Evolutionary conservation across 148 eudicot species (phyloP).

Genomic region (Vaccinium macrocarpon): DNA sequence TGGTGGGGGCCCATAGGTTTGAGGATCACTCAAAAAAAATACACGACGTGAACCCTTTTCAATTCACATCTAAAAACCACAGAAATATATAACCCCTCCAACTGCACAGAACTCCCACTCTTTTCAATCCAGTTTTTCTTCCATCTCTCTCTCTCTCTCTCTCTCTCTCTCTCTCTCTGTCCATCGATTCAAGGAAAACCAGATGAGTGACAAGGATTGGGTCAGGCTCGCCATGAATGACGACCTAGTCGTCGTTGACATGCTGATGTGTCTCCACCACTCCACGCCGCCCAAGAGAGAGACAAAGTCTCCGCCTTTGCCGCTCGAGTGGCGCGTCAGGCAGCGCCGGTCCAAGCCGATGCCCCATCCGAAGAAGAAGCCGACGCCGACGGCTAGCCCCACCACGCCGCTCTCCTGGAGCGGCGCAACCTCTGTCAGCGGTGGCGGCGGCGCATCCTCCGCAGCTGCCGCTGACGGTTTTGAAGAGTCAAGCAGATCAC

Average conservation of each 20-base stretch:
- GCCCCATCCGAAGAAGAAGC: slow-evolving; percentile 1
- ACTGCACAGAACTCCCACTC: background rate
- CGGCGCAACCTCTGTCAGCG: slow-evolving; percentile 39
- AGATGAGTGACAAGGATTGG: slow-evolving; percentile 40
- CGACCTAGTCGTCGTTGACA: slow-evolving; percentile 33
- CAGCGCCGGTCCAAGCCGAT: slow-evolving; percentile 30
- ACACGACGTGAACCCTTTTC: background rate
- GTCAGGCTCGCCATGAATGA: slow-evolving; percentile 34
- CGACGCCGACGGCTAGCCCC: slow-evolving; percentile 39
- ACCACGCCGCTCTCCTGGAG: slow-evolving; percentile 54
- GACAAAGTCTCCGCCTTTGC: background rate
- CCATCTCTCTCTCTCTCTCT: background rate
- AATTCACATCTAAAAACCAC: slow-evolving; percentile 7
- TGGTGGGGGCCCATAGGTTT: background rate
- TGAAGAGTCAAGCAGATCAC: slow-evolving; percentile 35
- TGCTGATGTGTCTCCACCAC: slow-evolving; percentile 28
- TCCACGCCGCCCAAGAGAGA: slow-evolving; percentile 6
- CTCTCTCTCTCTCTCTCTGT: slow-evolving; percentile 1
- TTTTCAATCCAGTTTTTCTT: slow-evolving; percentile 10
- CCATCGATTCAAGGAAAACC: background rate
- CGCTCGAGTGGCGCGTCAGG: slow-evolving; percentile 40
- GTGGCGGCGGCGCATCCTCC: background rate
- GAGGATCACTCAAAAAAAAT: background rate
- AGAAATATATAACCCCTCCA: background rate
- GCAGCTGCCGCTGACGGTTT: slow-evolving; percentile 17